Evolutionary conservation across 2,329 filamentous ascomycete genomes (phyloP), one percentile per base, ranked within the genome.

Genomic region (Fusarium siculi): DNA sequence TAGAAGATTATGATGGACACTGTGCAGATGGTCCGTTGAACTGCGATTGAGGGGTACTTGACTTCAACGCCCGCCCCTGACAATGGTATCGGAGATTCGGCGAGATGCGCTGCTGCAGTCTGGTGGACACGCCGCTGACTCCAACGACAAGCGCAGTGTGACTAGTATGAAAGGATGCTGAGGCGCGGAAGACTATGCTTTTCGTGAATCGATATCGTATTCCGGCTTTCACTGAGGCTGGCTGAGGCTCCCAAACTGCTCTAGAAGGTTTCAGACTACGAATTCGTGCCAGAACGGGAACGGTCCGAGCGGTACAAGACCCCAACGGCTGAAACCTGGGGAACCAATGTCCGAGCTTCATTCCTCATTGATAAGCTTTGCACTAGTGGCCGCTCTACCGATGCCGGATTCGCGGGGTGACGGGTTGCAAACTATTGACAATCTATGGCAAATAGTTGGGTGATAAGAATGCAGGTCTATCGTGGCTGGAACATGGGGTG

Each of bases 1-100:
- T 2, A 23, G 49, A 37, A 9, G 2, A 11, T 28, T 9, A 7
- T 5, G 10, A 39, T n/a, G 5, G 23, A 16, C 9, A 37, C 14
- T n/a, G n/a, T 28, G 8, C 14, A 3, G 19, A 7, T 25, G 7
- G 14, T 21, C 23, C 4, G 14, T 3, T 10, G 0, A 36, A 25
- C 0, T 15, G n/a, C 4, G 9, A 10, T 25, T 21, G 49, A 19
- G 32, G n/a, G 32, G 12, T 11, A 52, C 12, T 6, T 21, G 9
- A 52, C 2, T 5, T 16, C 23, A 16, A 28, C 2, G 3, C 14
- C 9, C 11, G 7, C n/a, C 2, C 9, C 14, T 21, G 4, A 16
- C 23, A 21, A 28, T 3, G 14, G 11, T 2, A 53, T 28, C 12
- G n/a, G 49, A 28, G 32, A 28, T 21, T 53, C 32, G 32, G 49